Evolutionary conservation across 2,329 filamentous ascomycete genomes (phyloP).

Genomic region (Balansia obtecta): DNA sequence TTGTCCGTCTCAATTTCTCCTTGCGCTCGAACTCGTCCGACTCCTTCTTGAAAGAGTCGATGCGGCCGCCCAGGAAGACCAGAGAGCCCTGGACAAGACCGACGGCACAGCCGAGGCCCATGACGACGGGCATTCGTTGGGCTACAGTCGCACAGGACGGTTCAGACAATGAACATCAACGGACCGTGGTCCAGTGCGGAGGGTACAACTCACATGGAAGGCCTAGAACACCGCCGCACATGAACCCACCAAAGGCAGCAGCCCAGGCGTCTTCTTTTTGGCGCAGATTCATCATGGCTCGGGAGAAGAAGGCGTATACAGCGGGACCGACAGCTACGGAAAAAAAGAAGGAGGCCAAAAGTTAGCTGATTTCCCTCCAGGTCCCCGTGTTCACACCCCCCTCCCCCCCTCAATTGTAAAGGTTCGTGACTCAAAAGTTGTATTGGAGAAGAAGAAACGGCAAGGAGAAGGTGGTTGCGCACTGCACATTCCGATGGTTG

Average conservation of each 20-base stretch:
- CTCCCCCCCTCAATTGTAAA: not conserved
- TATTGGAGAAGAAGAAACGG: not conserved
- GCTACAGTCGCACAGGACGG: slow-evolving; percentile 12
- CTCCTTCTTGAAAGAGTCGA: slow-evolving; percentile 38
- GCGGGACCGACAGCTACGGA: slow-evolving; percentile 47
- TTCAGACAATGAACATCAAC: not conserved
- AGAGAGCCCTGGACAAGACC: slow-evolving; percentile 49
- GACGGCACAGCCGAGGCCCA: slow-evolving; percentile 51
- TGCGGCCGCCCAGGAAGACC: slow-evolving; percentile 55
- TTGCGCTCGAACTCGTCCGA: slow-evolving; percentile 65
- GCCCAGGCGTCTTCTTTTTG: slow-evolving; percentile 74
- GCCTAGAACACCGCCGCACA: slow-evolving; percentile 61
- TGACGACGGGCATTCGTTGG: slow-evolving; percentile 51
- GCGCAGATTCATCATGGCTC: slow-evolving; percentile 71
- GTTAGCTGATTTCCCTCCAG: not conserved
- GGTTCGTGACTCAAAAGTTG: not conserved
- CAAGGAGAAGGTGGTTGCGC: slow-evolving; percentile 8
- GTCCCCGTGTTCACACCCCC: no score
- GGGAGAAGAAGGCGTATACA: slow-evolving; percentile 65
- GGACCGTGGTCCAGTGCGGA: no score
- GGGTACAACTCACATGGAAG: slow-evolving; percentile 47
- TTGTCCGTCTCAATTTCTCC: slow-evolving; percentile 59
- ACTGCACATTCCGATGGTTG: slow-evolving; percentile 47
- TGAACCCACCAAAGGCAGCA: slow-evolving; percentile 61
- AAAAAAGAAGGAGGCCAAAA: not conserved